Base-by-base conservation (phyloP, 257 asterid species). In the Ajuga chamaepitys region DNA sequence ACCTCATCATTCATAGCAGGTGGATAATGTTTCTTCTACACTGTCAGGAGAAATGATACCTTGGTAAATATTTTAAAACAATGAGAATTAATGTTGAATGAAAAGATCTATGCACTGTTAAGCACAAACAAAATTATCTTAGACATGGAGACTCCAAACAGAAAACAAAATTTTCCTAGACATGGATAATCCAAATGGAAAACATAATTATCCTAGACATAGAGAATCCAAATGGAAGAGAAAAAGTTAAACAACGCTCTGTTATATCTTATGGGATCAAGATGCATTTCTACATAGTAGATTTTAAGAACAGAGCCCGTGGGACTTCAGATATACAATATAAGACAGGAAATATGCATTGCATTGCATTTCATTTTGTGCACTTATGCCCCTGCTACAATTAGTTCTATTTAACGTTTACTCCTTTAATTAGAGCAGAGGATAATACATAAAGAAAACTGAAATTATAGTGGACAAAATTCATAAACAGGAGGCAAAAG, bases 11-110 rank as follows among this genome's bases (percentile, higher is more conserved):
- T 86, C 59, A 94, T 69, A 53, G 95, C 88, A 70, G 99, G 99
- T 46, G 99, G 99, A 59, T 90, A 94, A 68, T 94, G 99, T 66
- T 90, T 94, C 84, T 94, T 94, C 87, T 94, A 94, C 82, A 94
- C 99, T 93, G 77, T 51, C 54, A 54, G 38, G 67, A 70, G 71
- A 74, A 75, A 52, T 51, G 50, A 44, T 42, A 44, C 51, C 53
- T 66, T 46, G 55, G 35, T 5, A 56, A 24, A 14, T 18, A 41
- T 24, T 7, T 13, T 5, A 17, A 10, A 32, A 41, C 20, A n/a
- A n/a, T n/a, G 13, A 38, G 17, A 24, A 32, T 47, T 40, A 16
- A 41, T 13, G 34, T 21, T 52, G 46, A 42, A 48, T 10, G 4
- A n/a, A 65, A 71, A 42, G 10, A n/a, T 3, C 22, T n/a, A n/a